Evolutionary conservation across 345 rosid genomes (phyloP), one percentile per base, ranked within the genome.

Genomic region (Euphorbia tirucalli): DNA sequence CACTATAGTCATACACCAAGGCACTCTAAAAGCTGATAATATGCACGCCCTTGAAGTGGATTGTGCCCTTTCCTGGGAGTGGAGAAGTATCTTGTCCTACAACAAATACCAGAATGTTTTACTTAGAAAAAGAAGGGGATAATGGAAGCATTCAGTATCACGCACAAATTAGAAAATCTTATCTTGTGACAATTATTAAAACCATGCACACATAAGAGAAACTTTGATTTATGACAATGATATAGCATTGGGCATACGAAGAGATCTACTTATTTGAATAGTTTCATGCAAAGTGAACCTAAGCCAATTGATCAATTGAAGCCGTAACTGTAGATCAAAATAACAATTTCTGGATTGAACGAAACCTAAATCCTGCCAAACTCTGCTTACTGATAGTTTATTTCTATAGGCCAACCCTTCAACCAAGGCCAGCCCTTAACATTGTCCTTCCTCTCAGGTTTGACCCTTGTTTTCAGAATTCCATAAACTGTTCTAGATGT

Each of bases 1-100:
- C 31, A 49, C 37, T 50, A 67, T 50, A 64, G 43, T 7, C 86
- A 44, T 95, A 95, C 99, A 71, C 98, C 99, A 66, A 95, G 96
- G 85, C 99, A 95, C 67, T 92, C 99, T 68, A 92, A 85, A 55
- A 95, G 94, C 76, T 90, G 99, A 82, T 95, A 92, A 75, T 95
- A 95, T 70, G 99, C 97, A 74, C 99, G 83, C 63, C 99, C 99
- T 81, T 95, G 98, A 58, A 95, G 97, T 55, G 98, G 99, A 84
- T 89, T 95, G 77, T 92, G 99, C 74, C 99, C 99, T 87, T 95
- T 86, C 86, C 93, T 83, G 5, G 97, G 97, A 19, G 86, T 72
- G 27, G 99, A 90, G 84, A 95, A 95, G 85, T 95, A 92, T 62
- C 98, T 83, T 2, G 98, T 95, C 99, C 99, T 92, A 48, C 65